Evolutionary conservation across 225 moss, liverwort and hornwort species (phyloP).

Genomic region (Polytrichum formosum): DNA sequence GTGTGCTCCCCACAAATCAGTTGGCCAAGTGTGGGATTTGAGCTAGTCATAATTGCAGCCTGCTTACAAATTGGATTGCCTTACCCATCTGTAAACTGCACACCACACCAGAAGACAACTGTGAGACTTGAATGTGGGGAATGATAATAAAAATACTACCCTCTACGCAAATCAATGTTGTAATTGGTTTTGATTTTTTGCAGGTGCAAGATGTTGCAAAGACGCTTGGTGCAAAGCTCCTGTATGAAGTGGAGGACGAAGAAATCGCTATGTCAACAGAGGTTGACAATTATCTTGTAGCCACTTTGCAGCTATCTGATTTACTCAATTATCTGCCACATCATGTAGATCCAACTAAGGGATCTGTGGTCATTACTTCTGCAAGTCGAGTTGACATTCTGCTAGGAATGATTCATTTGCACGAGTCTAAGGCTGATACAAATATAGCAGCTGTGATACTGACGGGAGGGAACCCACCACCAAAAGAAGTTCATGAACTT

Average conservation of each 20-base stretch:
- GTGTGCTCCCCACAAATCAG: no score
- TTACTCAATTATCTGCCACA: slow-evolving; percentile 64
- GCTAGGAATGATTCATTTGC: slow-evolving; percentile 71
- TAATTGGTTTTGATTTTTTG: neutral
- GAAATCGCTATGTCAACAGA: slow-evolving; percentile 85
- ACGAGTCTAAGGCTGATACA: slow-evolving; percentile 59
- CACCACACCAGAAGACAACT: neutral
- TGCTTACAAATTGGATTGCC: no score
- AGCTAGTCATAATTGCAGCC: no score
- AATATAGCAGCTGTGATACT: slow-evolving; percentile 81
- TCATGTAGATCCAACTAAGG: slow-evolving; percentile 68
- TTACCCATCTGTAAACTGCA: neutral
- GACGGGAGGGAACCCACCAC: slow-evolving; percentile 67
- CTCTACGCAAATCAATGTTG: no score
- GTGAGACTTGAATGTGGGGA: no score
- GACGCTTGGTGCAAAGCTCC: slow-evolving; percentile 57
- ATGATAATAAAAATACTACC: no score
- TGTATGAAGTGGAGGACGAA: slow-evolving; percentile 60
- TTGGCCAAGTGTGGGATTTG: no score
- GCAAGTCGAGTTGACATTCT: slow-evolving; percentile 81
- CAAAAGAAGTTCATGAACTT: slow-evolving; percentile 63
- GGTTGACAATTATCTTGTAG: slow-evolving; percentile 73
- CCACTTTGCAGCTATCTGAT: slow-evolving; percentile 71
- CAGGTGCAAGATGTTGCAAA: slow-evolving; percentile 92
- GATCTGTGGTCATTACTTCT: slow-evolving; percentile 76